Evolutionary conservation across 176 grass and related monocot genomes (phyloP), one percentile per base, ranked within the genome.

Genomic region (Zoysia japonica): DNA sequence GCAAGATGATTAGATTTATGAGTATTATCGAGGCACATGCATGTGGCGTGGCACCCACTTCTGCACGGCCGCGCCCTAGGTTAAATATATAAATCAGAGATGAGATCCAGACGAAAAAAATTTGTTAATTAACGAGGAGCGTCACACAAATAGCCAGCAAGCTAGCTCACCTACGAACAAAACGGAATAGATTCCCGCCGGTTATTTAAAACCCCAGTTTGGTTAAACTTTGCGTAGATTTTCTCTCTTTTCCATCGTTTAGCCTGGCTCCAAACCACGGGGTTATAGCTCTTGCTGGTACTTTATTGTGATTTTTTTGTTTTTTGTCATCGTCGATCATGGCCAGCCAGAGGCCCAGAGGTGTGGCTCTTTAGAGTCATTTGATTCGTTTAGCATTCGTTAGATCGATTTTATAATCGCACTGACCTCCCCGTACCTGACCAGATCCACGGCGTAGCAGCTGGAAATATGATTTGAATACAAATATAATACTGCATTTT

Each of bases 1-100:
- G 4, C 5, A 9, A n/a, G 6, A 59, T 7, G 17, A 59, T 20
- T 28, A 28, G 56, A 60, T 60, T 60, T 19, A 28, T 60, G 28
- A 60, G 28, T 28, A 60, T 60, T 60, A 60, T 20, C n/a, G n/a
- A 59, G 17, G 17, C 17, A 59, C 20, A 20, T 17, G n/a, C 45
- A 47, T 50, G 20, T 80, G 78, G 65, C 50, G 7, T 80, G 66
- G 28, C 43, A n/a, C 19, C 68, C 68, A 71, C 68, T 6, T 70
- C 47, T 47, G 20, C 48, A 11, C 12, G 28, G 28, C 28, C 28
- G 28, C 8, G 68, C 35, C 9, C 3, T 15, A 8, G 7, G 37
- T 12, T 37, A 80, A 80, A 61, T 48, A 39, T 28, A 28, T 0
- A 28, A 28, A 71, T 13, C 0, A 12, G n/a, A 12, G 17, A 46